Conservation (phyloP, 2,329 filamentous ascomycete genomes). For the Juglanconis juglandina region DNA sequence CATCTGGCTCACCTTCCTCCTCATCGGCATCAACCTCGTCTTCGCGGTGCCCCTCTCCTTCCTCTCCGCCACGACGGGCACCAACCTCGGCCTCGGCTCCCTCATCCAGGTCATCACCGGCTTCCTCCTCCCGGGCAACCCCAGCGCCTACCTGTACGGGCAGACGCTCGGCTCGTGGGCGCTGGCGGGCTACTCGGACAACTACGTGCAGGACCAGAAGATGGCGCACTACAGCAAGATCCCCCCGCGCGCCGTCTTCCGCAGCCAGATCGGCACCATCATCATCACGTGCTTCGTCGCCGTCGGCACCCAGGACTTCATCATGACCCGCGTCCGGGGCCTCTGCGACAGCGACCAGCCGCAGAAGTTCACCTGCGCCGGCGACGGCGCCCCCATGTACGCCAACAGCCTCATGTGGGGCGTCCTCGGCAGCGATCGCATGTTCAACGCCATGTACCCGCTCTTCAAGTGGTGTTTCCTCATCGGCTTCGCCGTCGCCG, state of each 20-base stretch:
- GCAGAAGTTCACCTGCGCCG: slow-evolving; percentile 22
- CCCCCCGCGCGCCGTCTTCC: slow-evolving; percentile 37
- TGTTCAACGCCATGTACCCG: slow-evolving; percentile 41
- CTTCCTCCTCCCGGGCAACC: slow-evolving; percentile 34
- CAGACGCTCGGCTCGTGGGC: slow-evolving; percentile 39
- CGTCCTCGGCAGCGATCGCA: slow-evolving; percentile 31
- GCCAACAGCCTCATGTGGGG: slow-evolving; percentile 35
- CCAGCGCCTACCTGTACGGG: slow-evolving; percentile 36
- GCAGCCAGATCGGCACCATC: slow-evolving; percentile 41
- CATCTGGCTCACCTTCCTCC: slow-evolving; percentile 29
- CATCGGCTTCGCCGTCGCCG: slow-evolving; percentile 34
- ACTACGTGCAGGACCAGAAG: slow-evolving; percentile 36
- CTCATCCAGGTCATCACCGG: slow-evolving; percentile 42
- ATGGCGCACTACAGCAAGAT: slow-evolving; percentile 42
- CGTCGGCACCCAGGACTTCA: slow-evolving; percentile 39
- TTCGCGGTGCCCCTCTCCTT: slow-evolving; percentile 42
- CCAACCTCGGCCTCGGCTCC: slow-evolving; percentile 38
- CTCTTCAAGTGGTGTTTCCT: slow-evolving; percentile 44
- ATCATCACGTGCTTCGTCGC: slow-evolving; percentile 39
- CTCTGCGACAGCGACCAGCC: slow-evolving; percentile 29
- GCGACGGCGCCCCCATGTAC: slow-evolving; percentile 28
- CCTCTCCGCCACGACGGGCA: slow-evolving; percentile 42
- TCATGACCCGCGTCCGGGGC: slow-evolving; percentile 35
- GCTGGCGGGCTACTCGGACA: slow-evolving; percentile 40
- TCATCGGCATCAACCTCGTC: slow-evolving; percentile 36